Evolutionary conservation across 2,329 filamentous ascomycete species (phyloP), one percentile per base, ranked within the genome.

Genomic region (Plenodomus biglobosus): DNA sequence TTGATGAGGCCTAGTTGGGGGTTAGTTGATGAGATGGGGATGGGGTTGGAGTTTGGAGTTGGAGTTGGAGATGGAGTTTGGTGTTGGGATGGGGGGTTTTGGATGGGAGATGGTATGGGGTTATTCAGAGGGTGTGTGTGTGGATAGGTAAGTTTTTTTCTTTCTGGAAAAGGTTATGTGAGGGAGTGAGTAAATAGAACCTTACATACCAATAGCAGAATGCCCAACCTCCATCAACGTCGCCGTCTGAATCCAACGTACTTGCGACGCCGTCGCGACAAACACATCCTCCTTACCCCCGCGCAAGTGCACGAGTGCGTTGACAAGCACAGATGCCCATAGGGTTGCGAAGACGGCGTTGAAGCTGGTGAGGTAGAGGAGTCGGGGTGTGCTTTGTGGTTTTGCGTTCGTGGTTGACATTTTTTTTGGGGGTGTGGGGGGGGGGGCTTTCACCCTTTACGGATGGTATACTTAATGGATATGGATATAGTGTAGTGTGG

Each of bases 151-250:
- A n/a, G n/a, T n/a, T n/a, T n/a, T n/a, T n/a, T n/a, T n/a, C n/a
- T n/a, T n/a, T n/a, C 11, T 11, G 10, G 38, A 13, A 43, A n/a
- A 19, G 21, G 40, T 5, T 7, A 8, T 16, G 24, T 4, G 8
- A 18, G 24, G 40, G 16, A 8, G 8, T 27, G 36, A 40, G 17
- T 16, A 37, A n/a, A n/a, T n/a, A n/a, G n/a, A n/a, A n/a, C n/a
- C n/a, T n/a, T 27, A 22, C 50, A 3, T 48, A 61, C 61, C 58
- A 11, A 53, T 30, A 1, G 55, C 58, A 1, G 61, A 56, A 35
- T 65, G 62, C 1, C 58, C 10, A 6, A 64, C 45, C 30, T 65
- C 62, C 5, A 65, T 39, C 21, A 65, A 27, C 1, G 62, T 55
- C 1, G 52, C 36, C 0, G 62, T 65, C 19, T 65, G 62, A 1